Evolutionary conservation across 2,329 filamentous ascomycete species (phyloP).

Genomic region (Cordyceps tenuipes): DNA sequence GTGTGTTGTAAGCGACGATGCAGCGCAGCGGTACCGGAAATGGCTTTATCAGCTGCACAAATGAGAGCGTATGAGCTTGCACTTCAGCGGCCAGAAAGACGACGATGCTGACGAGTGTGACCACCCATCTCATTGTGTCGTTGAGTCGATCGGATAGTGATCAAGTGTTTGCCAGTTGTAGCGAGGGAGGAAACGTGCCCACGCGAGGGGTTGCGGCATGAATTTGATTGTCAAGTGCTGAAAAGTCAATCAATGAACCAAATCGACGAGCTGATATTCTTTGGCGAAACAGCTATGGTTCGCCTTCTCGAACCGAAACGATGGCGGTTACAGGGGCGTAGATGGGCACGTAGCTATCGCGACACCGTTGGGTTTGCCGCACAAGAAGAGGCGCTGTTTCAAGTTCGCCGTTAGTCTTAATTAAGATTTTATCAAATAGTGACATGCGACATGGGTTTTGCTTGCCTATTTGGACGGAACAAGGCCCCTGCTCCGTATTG

Average conservation of each 20-base stretch:
- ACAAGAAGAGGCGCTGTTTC: background rate
- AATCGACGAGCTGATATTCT: background rate
- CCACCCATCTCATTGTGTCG: background rate
- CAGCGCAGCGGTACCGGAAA: slow-evolving; percentile 30
- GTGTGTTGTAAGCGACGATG: slow-evolving; percentile 33
- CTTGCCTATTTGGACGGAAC: background rate
- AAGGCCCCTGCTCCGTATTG: background rate
- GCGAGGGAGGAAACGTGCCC: background rate
- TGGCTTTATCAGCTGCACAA: slow-evolving; percentile 33
- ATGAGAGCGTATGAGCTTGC: slow-evolving; percentile 25
- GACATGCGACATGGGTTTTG: background rate
- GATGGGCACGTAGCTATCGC: background rate
- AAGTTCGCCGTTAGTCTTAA: background rate
- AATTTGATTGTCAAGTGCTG: background rate
- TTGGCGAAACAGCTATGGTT: background rate
- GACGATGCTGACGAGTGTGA: background rate
- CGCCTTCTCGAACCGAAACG: slow-evolving; percentile 1
- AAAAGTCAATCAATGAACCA: background rate
- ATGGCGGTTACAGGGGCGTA: background rate
- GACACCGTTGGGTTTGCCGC: background rate
- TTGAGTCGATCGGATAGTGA: background rate
- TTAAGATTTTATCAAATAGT: background rate
- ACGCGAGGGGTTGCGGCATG: background rate
- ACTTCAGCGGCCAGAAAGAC: background rate
- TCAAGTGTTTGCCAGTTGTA: background rate